Evolutionary conservation across 2,329 filamentous ascomycete genomes (phyloP).

Genomic region (Botryosphaeria dothidea): DNA sequence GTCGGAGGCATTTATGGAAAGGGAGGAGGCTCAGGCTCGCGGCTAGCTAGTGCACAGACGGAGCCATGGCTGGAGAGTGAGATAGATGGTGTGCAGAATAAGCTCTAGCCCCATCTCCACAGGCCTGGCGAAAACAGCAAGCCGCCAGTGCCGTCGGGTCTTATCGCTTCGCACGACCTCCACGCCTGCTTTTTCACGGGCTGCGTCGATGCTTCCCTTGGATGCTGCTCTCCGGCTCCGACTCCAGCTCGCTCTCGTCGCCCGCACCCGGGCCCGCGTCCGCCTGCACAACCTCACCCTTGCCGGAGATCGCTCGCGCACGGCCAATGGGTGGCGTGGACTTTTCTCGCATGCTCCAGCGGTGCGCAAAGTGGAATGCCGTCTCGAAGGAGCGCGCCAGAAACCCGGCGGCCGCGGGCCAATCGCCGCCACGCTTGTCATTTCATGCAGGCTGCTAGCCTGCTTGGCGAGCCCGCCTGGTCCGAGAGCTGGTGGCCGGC

Average conservation of each 20-base stretch:
- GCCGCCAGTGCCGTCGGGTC: slow-evolving; percentile 4
- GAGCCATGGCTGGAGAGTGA: slow-evolving; percentile 8
- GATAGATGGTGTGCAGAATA: slow-evolving; percentile 16
- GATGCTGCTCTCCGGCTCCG: background rate
- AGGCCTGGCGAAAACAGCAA: background rate
- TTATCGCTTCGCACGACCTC: background rate
- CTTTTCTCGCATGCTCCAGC: slow-evolving; percentile 6
- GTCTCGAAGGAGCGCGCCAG: background rate
- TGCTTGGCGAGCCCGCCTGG: background rate
- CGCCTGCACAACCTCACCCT: background rate
- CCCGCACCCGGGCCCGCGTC: background rate
- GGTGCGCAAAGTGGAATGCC: slow-evolving; percentile 1
- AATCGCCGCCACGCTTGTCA: background rate
- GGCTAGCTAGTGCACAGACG: slow-evolving; percentile 10
- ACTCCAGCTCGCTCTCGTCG: background rate
- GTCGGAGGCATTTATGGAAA: slow-evolving; percentile 14
- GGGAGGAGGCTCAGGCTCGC: slow-evolving; percentile 15
- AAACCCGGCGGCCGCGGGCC: background rate
- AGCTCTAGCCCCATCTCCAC: slow-evolving; percentile 7
- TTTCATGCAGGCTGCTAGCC: slow-evolving; percentile 3
- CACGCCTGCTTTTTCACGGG: background rate
- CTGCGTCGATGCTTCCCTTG: background rate
- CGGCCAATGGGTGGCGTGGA: background rate
- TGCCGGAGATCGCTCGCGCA: slow-evolving; percentile 1
- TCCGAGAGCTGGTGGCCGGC: background rate